Conservation (phyloP, 176 grass and related monocot species). For the Oryza australiensis region DNA sequence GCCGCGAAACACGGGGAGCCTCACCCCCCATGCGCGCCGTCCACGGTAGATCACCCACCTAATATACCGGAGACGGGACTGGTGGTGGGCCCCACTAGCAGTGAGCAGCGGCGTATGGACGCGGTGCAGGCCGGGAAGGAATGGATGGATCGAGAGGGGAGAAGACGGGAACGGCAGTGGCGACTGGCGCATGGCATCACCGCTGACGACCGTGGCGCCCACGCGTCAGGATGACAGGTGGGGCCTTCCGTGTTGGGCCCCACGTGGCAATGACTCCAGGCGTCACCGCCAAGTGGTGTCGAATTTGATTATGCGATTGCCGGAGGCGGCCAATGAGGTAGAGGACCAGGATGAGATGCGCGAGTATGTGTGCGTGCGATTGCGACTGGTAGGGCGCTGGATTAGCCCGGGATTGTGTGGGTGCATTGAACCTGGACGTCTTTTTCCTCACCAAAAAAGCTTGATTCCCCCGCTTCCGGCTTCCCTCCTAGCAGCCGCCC, state of each 20-base stretch:
- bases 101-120: neutral
- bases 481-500: slow-evolving; percentile 3
- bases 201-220: neutral
- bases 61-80: fast-evolving
- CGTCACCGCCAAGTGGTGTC: neutral
- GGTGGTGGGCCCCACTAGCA: fast-evolving
- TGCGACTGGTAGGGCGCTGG: neutral
- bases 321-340: slow-evolving; percentile 9
- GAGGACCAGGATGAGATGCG: slow-evolving; percentile 26
- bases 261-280: fast-evolving
- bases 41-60: fast-evolving
- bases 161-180: neutral
- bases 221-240: neutral
- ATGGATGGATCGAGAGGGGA: neutral
- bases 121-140: neutral
- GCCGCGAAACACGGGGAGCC: neutral
- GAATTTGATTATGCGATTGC: neutral
- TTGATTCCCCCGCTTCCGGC: slow-evolving; percentile 16
- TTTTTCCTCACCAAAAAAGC: slow-evolving; percentile 35
- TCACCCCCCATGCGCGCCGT: fast-evolving
- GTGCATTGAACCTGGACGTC: slow-evolving; percentile 58
- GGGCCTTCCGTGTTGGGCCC: fast-evolving
- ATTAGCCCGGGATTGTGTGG: slow-evolving; percentile 12
- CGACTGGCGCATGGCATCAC: neutral
- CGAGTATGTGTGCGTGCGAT: neutral